Evolutionary conservation across 495 filamentous ascomycete genomes (phyloP).

Genomic region (Xylaria bambusicola): DNA sequence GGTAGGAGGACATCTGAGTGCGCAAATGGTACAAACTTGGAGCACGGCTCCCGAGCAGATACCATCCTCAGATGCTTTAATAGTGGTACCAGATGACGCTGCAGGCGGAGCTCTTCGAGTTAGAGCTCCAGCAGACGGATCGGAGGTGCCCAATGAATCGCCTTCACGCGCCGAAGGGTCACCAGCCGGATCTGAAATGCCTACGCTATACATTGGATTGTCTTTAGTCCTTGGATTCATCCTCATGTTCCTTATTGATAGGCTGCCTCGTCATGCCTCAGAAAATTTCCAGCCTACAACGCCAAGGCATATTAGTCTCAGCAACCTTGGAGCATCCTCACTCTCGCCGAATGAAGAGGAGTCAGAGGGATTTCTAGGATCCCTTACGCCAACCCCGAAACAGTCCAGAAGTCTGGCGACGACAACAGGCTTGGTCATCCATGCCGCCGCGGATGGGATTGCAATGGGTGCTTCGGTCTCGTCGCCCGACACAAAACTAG

Average conservation of each 20-base stretch:
- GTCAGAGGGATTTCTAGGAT: conserved; percentile 55
- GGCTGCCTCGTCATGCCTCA: conserved; percentile 71
- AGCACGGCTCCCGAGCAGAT: background rate
- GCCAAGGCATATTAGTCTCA: conserved; percentile 74
- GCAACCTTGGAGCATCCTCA: conserved; percentile 64
- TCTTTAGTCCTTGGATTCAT: conserved; percentile 88
- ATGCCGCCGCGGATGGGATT: conserved; percentile 94
- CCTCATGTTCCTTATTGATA: conserved; percentile 96
- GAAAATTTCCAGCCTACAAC: conserved; percentile 55
- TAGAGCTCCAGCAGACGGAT: conserved; percentile 21
- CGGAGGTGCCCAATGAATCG: conserved; percentile 19
- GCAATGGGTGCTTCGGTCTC: conserved; percentile 86
- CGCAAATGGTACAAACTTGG: conserved; percentile 9
- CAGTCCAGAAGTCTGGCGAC: conserved; percentile 65
- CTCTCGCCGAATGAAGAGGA: conserved; percentile 46
- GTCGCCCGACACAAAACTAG: conserved; percentile 68
- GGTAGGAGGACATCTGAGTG: conserved; percentile 16
- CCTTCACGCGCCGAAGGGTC: conserved; percentile 16
- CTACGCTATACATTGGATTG: conserved; percentile 71
- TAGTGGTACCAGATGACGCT: background rate
- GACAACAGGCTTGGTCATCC: conserved; percentile 92
- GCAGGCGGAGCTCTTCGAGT: conserved; percentile 6
- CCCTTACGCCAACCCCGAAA: conserved; percentile 50
- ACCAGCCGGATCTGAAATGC: conserved; percentile 38
- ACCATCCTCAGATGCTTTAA: conserved; percentile 1